Conservation (phyloP, 306 rosid species). For the Cucumis melo region DNA sequence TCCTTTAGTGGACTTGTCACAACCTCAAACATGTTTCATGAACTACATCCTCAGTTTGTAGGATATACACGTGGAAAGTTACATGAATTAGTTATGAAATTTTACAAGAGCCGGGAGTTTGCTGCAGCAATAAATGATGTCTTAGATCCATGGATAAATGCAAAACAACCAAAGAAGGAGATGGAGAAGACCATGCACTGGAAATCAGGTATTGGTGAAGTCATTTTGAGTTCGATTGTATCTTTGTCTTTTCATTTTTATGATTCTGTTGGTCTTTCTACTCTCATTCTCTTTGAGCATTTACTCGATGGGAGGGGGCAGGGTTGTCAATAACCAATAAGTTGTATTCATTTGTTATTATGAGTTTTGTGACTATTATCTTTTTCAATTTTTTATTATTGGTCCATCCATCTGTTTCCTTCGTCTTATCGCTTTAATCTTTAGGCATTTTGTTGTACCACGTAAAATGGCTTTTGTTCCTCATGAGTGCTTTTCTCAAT, state of each 20-base stretch:
- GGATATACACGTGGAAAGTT: constrained; percentile 85
- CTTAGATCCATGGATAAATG: constrained; percentile 95
- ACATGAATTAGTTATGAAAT: constrained; percentile 88
- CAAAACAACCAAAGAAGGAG: constrained; percentile 91
- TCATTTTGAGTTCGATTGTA: not conserved
- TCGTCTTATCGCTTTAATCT: not conserved
- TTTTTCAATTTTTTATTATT: not conserved
- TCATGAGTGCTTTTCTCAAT: not conserved
- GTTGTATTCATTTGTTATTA: not conserved
- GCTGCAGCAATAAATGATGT: constrained; percentile 92
- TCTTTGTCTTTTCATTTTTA: not conserved
- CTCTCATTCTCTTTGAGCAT: not conserved
- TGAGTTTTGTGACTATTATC: not conserved
- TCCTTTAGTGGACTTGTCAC: constrained; percentile 11
- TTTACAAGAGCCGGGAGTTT: constrained; percentile 89
- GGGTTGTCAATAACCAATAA: not conserved
- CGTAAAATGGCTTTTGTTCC: not conserved
- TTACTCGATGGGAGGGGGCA: not conserved
- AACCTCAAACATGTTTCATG: constrained; percentile 29
- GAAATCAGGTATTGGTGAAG: constrained; percentile 56
- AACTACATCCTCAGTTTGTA: constrained; percentile 68
- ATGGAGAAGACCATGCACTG: constrained; percentile 62
- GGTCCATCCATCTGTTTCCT: not conserved
- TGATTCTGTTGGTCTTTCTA: not conserved
- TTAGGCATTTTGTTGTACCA: not conserved